Percentiles rank a stretch among this genome's conserved stretches.
Evolutionary conservation across 2,329 filamentous ascomycete species (phyloP).

Genomic region (Scedosporium aurantiacum): DNA sequence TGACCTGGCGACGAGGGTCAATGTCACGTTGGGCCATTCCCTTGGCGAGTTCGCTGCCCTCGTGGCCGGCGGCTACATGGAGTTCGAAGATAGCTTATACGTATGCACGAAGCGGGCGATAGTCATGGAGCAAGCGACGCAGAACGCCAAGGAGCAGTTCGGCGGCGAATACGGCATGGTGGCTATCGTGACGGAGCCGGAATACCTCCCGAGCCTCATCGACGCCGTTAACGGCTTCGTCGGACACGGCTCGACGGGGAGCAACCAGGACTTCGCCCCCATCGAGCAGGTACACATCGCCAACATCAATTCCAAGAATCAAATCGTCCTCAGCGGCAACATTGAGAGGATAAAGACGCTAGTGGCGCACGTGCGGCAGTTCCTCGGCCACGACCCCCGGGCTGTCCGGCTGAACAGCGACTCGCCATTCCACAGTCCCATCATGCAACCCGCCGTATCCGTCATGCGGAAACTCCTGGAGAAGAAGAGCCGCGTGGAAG

Average conservation of each 20-base stretch:
- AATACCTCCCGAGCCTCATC: constrained; percentile 59
- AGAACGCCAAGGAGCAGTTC: constrained; percentile 50
- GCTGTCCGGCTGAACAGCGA: constrained; percentile 80
- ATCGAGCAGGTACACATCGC: constrained; percentile 84
- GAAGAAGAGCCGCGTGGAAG: constrained; percentile 41
- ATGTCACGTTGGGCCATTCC: constrained; percentile 81
- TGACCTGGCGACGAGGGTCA: constrained; percentile 55
- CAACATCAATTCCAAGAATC: constrained; percentile 92
- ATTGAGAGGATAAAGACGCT: constrained; percentile 73
- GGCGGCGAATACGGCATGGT: constrained; percentile 91
- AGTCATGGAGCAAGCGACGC: constrained; percentile 70
- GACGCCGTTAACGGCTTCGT: constrained; percentile 70
- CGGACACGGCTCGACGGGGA: constrained; percentile 38
- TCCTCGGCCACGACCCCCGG: constrained; percentile 81
- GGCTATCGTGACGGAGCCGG: constrained; percentile 76
- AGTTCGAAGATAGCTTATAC: constrained; percentile 65
- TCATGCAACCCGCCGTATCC: constrained; percentile 76
- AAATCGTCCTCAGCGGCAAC: constrained; percentile 86
- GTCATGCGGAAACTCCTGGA: constrained; percentile 61
- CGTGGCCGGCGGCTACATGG: constrained; percentile 70
- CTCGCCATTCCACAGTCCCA: constrained; percentile 80
- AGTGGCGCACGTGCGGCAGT: constrained; percentile 75
- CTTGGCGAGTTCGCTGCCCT: constrained; percentile 88
- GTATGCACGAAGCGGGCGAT: constrained; percentile 70
- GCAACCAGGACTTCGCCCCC: constrained; percentile 57